phyloP scores from a whole-genome alignment of 2,329 filamentous ascomycete genomes.

The Apiospora sp. region DNA sequence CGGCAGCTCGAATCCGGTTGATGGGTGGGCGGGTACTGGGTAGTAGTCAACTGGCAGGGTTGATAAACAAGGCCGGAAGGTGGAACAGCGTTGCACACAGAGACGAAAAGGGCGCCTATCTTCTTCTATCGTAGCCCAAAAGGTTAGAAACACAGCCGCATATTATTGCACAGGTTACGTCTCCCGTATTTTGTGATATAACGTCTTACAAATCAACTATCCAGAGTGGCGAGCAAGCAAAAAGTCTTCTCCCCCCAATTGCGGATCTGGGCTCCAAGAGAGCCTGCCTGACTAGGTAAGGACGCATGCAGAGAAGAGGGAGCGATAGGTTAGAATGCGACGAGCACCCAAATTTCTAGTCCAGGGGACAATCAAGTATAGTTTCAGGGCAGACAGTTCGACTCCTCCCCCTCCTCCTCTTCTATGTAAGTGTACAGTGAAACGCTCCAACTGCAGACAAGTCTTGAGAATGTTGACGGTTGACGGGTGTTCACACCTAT shows the following conservation, averaged over 20 bases:
- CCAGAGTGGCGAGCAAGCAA: neutral
- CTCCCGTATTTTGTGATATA: neutral
- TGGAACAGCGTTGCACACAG: conserved; percentile 9
- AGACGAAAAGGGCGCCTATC: neutral
- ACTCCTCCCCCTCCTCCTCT: neutral
- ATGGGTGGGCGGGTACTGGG: neutral
- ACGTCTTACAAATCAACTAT: neutral
- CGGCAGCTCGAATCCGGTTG: conserved; percentile 18
- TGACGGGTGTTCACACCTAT: neutral
- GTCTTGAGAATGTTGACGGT: neutral
- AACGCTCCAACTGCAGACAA: neutral
- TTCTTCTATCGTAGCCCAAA: neutral
- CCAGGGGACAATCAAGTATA: neutral
- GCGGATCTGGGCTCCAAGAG: neutral
- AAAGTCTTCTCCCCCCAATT: neutral
- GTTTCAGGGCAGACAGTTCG: neutral
- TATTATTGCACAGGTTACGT: neutral
- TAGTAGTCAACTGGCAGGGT: neutral
- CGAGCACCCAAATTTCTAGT: neutral
- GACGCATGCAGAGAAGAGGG: neutral
- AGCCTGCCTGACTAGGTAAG: neutral
- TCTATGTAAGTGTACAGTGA: neutral
- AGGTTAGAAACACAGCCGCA: conserved; percentile 4
- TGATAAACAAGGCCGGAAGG: conserved; percentile 15
- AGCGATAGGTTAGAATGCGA: neutral